phyloP scores from a whole-genome alignment of 179 eudicot genomes.

The Beta lomatogona region DNA sequence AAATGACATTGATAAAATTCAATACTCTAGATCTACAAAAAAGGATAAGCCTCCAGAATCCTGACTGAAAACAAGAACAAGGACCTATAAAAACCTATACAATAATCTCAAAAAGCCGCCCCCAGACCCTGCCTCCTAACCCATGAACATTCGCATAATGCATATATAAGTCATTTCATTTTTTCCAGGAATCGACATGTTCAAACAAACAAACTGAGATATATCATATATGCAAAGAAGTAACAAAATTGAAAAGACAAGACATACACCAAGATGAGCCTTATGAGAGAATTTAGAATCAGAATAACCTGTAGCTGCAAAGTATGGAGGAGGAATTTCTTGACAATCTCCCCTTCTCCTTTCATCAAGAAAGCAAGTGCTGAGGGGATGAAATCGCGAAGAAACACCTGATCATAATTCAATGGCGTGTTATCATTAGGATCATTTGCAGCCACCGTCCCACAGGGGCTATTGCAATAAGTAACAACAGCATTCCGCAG shows the following conservation, averaged over 20 bases:
- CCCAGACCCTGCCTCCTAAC: not conserved
- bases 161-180: not conserved
- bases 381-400: constrained; percentile 94
- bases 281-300: not conserved
- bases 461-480: constrained; percentile 81
- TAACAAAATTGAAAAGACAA: not conserved
- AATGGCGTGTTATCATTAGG: constrained; percentile 72
- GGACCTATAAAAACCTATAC: not conserved
- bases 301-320: constrained; percentile 79
- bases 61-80: not conserved
- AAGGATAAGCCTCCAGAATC: not conserved
- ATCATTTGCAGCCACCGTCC: constrained; percentile 89
- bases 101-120: not conserved
- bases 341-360: constrained; percentile 93
- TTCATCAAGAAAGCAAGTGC: constrained; percentile 96
- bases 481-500: constrained; percentile 68
- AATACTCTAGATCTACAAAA: not conserved
- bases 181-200: not conserved
- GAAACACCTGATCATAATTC: constrained; percentile 92
- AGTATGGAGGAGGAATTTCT: constrained; percentile 87
- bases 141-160: not conserved
- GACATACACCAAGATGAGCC: not conserved
- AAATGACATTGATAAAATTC: not conserved
- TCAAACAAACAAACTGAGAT: constrained; percentile 11
- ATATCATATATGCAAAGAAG: not conserved